Evolutionary conservation across 352 stramenopile species (phyloP), one percentile per base, ranked within the genome.

Genomic region (Globisporangium takayamanum): DNA sequence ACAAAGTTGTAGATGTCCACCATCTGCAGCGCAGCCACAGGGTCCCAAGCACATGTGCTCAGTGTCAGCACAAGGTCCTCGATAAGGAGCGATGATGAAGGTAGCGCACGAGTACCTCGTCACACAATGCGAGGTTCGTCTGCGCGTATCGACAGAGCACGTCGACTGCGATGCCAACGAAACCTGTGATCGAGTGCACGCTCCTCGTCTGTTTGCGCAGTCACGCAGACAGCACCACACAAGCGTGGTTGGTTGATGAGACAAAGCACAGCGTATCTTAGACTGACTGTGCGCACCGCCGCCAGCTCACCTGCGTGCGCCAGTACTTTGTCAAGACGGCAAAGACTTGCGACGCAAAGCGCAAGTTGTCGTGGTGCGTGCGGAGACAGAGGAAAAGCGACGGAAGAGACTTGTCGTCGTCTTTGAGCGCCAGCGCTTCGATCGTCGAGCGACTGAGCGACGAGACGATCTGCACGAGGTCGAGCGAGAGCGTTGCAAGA

Each of bases 311-410:
- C 59, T 72, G 60, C 4, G 54, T 66, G 22, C 66, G 72, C 69
- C 75, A 79, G 50, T 84, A 70, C 26, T 68, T 82, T 2, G 71
- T 74, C 36, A 89, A 47, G 12, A 90, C 73, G 0, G 69, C 76
- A 60, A 84, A 90, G 8, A 82, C 70, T 57, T 88, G 77, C 1
- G 72, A 76, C 16, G 65, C 56, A 48, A 92, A 84, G 14, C 39
- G 50, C 1, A 81, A 18, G 37, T 88, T 69, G 12, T 74, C 57
- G 20, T 67, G 60, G 52, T 80, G 74, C 39, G 70, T 73, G 26
- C 78, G 69, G 25, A 92, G 64, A 12, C 75, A 89, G n/a, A 89
- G 67, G 41, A 88, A 88, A 0, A 92, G 57, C 15, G 78, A 74
- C 33, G 80, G 76, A 0, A 90, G 67, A 8, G 80, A 78, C 20